These are phyloP conservation scores for Rickenella mellea DNA, from an alignment of 768 basidiomycete species.

Conservation along the genomic window DNA sequence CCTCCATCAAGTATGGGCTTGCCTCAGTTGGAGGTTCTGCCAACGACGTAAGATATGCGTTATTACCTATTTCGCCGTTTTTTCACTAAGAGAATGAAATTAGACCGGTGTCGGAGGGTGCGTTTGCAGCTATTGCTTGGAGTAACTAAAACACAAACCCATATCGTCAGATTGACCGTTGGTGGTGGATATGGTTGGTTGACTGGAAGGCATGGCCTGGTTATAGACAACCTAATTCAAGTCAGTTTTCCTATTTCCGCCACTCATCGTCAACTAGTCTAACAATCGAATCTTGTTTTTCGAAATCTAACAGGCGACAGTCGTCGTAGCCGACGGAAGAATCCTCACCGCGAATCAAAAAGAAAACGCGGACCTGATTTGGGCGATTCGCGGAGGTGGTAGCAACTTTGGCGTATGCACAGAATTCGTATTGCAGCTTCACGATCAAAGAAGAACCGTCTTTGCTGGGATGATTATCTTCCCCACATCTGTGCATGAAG, in stretches of 20 bases:
- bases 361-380: constrained; percentile 36
- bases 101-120: constrained; percentile 46
- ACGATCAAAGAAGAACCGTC: constrained; percentile 40
- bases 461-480: constrained; percentile 34
- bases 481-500: constrained; percentile 16
- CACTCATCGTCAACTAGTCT: constrained; percentile 10
- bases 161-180: constrained; percentile 28
- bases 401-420: constrained; percentile 50
- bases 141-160: neutral
- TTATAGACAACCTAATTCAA: constrained; percentile 35
- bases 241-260: constrained; percentile 11
- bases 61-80: neutral
- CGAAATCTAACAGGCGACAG: constrained; percentile 22
- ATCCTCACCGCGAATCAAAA: constrained; percentile 19
- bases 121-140: constrained; percentile 3
- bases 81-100: neutral
- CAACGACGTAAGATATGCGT: constrained; percentile 8
- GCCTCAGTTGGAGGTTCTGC: constrained; percentile 6
- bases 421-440: constrained; percentile 28
- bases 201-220: constrained; percentile 29
- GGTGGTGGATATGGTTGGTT: constrained; percentile 52
- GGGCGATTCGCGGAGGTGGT: constrained; percentile 43
- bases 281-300: neutral
- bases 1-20: constrained; percentile 12
- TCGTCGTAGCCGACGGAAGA: constrained; percentile 36